Percentiles rank a stretch among this genome's conserved stretches.
Evolutionary conservation across 1,139 yeast species (phyloP).

Genomic region (Blastobotrys raffinosifermentans): DNA sequence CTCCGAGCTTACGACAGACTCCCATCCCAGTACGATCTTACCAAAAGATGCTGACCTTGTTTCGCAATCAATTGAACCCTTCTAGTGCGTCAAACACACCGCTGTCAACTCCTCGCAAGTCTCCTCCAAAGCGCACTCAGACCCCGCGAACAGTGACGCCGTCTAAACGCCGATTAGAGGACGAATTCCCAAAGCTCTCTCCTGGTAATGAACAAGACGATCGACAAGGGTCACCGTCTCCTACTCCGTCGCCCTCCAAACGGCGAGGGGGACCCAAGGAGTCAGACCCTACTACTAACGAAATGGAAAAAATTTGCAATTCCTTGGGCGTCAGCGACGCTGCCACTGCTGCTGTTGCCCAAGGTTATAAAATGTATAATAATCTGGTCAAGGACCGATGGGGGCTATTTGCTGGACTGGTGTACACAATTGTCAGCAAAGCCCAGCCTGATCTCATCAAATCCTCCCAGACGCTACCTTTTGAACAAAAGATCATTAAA

Average conservation of each 20-base stretch:
- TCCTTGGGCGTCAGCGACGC: constrained; percentile 22
- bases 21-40: constrained; percentile 30
- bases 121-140: constrained; percentile 3
- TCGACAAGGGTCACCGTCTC: constrained; percentile 1
- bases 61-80: constrained; percentile 19
- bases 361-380: constrained; percentile 28
- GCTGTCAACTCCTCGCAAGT: neutral
- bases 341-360: constrained; percentile 27
- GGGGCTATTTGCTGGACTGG: constrained; percentile 33
- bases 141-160: constrained; percentile 11
- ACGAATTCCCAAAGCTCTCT: too few species aligned
- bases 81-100: constrained; percentile 1
- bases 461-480: constrained; percentile 6
- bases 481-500: constrained; percentile 9
- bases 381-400: constrained; percentile 33
- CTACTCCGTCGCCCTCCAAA: constrained; percentile 12
- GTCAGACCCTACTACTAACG: constrained; percentile 21
- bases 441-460: constrained; percentile 28
- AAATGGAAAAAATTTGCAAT: constrained; percentile 20
- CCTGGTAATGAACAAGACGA: constrained; percentile 5
- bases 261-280: constrained; percentile 17
- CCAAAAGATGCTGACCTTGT: constrained; percentile 22
- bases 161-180: constrained; percentile 10
- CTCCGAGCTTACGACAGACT: constrained; percentile 19
- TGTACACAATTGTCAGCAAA: constrained; percentile 27